Conservation (phyloP, 2,329 filamentous ascomycete genomes). For the Saccharata proteae region DNA sequence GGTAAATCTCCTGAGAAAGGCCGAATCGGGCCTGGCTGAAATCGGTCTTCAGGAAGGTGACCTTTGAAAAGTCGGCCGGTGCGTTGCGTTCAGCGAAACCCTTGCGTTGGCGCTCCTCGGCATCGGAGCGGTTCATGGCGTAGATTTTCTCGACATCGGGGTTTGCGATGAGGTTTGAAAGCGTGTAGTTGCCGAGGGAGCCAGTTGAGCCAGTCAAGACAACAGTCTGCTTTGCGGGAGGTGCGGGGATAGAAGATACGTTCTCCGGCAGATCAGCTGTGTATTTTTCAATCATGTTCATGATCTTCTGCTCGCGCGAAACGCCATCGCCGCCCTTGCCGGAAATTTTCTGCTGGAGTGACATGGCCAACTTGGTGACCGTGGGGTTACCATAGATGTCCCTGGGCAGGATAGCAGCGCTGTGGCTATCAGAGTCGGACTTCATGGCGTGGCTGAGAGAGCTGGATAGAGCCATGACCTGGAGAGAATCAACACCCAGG, state of each 20-base stretch:
- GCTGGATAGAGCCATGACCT: slow-evolving; percentile 15
- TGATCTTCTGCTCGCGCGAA: slow-evolving; percentile 14
- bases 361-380: slow-evolving; percentile 14
- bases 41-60: slow-evolving; percentile 9
- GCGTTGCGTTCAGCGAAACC: slow-evolving; percentile 3
- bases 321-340: neutral
- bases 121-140: slow-evolving; percentile 10
- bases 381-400: slow-evolving; percentile 21
- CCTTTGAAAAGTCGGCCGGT: slow-evolving; percentile 4
- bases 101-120: neutral
- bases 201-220: slow-evolving; percentile 12
- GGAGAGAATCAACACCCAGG: slow-evolving; percentile 23
- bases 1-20: slow-evolving; percentile 5
- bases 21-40: slow-evolving; percentile 9
- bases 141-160: slow-evolving; percentile 8
- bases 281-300: slow-evolving; percentile 19
- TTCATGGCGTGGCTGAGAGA: slow-evolving; percentile 12
- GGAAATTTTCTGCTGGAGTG: slow-evolving; percentile 7
- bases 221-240: slow-evolving; percentile 7
- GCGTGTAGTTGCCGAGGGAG: slow-evolving; percentile 10
- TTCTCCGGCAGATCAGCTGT: slow-evolving; percentile 12
- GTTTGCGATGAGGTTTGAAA: slow-evolving; percentile 9
- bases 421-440: slow-evolving; percentile 1
- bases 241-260: neutral
- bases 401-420: slow-evolving; percentile 13